phyloP scores from a whole-genome alignment of 176 grass and related monocot species.

The Bothriochloa decipiens region DNA sequence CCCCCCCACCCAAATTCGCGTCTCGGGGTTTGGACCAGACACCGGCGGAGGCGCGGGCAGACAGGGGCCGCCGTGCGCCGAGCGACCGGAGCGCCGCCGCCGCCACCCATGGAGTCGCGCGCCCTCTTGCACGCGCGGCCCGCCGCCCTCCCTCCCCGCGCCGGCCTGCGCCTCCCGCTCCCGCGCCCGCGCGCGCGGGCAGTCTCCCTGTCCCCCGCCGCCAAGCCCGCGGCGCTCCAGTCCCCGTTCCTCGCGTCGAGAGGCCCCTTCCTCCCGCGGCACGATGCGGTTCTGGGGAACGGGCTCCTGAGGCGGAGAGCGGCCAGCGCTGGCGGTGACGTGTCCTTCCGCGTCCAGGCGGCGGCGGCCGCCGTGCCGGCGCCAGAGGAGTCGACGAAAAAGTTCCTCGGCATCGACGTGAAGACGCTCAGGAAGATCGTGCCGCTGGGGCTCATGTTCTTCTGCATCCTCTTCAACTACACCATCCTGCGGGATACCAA shows the following conservation, averaged over 20 bases:
- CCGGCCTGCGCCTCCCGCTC: constrained; percentile 49
- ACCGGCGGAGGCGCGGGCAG: constrained; percentile 9
- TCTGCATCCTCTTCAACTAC: constrained; percentile 95
- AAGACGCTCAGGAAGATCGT: constrained; percentile 75
- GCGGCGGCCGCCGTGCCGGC: constrained; percentile 36
- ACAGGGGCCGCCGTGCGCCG: not conserved
- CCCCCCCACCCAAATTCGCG: not conserved
- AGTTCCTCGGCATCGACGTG: constrained; percentile 63
- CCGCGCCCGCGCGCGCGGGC: constrained; percentile 11
- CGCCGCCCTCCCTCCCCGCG: constrained; percentile 33
- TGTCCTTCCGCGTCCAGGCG: constrained; percentile 16
- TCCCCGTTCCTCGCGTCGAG: constrained; percentile 40
- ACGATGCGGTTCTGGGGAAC: constrained; percentile 25
- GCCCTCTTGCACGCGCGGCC: constrained; percentile 44
- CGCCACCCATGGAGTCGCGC: constrained; percentile 41
- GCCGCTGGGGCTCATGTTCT: constrained; percentile 86
- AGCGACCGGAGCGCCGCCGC: constrained; percentile 16
- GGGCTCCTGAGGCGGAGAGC: constrained; percentile 39
- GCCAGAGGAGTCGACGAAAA: constrained; percentile 31
- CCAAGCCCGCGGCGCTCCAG: constrained; percentile 31
- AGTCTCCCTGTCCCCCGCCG: constrained; percentile 7
- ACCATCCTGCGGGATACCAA: constrained; percentile 89
- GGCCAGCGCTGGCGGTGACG: not conserved
- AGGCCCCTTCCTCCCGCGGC: constrained; percentile 12
- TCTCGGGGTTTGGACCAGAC: constrained; percentile 21